Evolutionary conservation across 179 eudicot genomes (phyloP), one percentile per base, ranked within the genome.

Genomic region (Amaranthus tricolor): DNA sequence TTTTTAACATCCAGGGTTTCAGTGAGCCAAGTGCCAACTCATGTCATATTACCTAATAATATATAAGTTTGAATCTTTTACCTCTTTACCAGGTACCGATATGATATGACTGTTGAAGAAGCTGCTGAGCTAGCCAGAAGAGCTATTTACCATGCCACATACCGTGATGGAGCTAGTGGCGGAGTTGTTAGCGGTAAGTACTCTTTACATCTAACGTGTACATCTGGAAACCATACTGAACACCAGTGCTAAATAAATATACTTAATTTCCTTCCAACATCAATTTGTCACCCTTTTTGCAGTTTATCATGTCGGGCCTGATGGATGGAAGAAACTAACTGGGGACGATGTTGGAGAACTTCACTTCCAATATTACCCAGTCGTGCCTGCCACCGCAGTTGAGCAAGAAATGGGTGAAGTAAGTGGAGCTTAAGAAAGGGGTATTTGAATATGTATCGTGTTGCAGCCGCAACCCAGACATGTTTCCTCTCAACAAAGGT

Each of bases 131-230:
- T 95, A 79, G 97, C 89, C 19, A 87, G 95, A 81, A 83, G 99
- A 74, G 78, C 97, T 48, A 95, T 95, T 53, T 95, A 95, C 85
- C 97, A 88, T 68, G 97, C 97, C 7, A 93, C 99, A 4, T 92
- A 87, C 88, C 91, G 99, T 77, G 97, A 95, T 78, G 99, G 95
- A 63, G 97, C 99, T 71, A 95, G 99, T 89, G 97, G 97, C 79
- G 99, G 97, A 70, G 97, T 91, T 73, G 96, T 89, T 54, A 95
- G 96, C 69, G 99, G 99, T 95, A 90, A 53, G 78, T 64, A 17
- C 63, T 70, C 79, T 74, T 76, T 31, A 1, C 40, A 48, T 40
- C 78, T 53, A 16, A 1, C 5, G 31, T 2, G 15, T 59, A 19
- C 45, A 61, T 17, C 16, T 24, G 14, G 21, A 9, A 14, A 57